phyloP scores from a whole-genome alignment of 1,139 yeast species.

The Yamadazyma sp. region DNA sequence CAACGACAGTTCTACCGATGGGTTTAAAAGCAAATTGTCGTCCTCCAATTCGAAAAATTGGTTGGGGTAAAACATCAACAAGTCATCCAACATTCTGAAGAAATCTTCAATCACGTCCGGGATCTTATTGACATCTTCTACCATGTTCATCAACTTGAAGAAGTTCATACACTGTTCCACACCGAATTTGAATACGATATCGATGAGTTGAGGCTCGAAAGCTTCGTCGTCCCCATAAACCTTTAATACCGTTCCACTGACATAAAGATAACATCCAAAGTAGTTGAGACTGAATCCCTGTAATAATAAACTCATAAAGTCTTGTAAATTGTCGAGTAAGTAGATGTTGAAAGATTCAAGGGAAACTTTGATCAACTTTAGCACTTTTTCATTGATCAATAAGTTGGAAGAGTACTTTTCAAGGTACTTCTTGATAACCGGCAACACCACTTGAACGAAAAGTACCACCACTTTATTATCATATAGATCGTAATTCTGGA shows the following conservation, averaged over 20 bases:
- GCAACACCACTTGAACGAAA: slow-evolving; percentile 58
- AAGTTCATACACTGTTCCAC: slow-evolving; percentile 45
- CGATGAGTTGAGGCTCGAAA: slow-evolving; percentile 36
- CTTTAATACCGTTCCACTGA: slow-evolving; percentile 77
- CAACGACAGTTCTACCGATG: slow-evolving; percentile 62
- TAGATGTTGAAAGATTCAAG: slow-evolving; percentile 70
- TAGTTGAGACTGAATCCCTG: slow-evolving; percentile 68
- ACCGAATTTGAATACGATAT: slow-evolving; percentile 48
- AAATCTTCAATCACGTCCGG: slow-evolving; percentile 88
- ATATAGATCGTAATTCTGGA: slow-evolving; percentile 33
- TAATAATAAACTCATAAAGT: slow-evolving; percentile 62
- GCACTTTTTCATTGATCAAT: slow-evolving; percentile 69
- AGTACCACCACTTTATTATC: slow-evolving; percentile 59
- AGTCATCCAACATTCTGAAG: slow-evolving; percentile 79
- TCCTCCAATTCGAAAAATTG: slow-evolving; percentile 54
- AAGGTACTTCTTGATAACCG: slow-evolving; percentile 51
- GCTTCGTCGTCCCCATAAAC: slow-evolving; percentile 66
- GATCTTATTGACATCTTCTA: slow-evolving; percentile 35
- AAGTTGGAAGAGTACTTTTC: slow-evolving; percentile 54
- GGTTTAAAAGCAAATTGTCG: slow-evolving; percentile 40
- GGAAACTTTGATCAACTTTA: slow-evolving; percentile 66
- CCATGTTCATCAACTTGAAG: slow-evolving; percentile 30
- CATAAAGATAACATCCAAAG: slow-evolving; percentile 88
- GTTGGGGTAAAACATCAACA: slow-evolving; percentile 75
- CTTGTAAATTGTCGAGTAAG: slow-evolving; percentile 60